Percentiles rank a stretch among this genome's conserved stretches.
Evolutionary conservation across 2,329 filamentous ascomycete genomes (phyloP).

Genomic region (Grosmannia clavigera): DNA sequence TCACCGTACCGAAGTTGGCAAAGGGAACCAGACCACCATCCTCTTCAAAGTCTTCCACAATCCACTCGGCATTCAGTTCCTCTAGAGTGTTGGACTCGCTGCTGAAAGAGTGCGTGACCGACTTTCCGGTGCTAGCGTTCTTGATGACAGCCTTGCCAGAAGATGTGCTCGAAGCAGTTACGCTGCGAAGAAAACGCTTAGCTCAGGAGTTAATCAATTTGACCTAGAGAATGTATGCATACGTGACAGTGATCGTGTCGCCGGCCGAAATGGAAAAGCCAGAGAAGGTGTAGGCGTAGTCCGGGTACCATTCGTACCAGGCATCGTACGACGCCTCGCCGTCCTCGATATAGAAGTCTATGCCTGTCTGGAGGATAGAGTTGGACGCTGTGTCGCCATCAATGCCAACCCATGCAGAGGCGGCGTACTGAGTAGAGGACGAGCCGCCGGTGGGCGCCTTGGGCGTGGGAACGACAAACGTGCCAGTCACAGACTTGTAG

Average conservation of each 20-base stretch:
- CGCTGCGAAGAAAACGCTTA: background rate
- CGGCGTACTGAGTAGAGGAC: slow-evolving; percentile 14
- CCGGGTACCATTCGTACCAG: slow-evolving; percentile 20
- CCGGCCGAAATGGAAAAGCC: slow-evolving; percentile 16
- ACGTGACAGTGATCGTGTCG: slow-evolving; percentile 17
- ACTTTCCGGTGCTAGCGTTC: slow-evolving; percentile 26
- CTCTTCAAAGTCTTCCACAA: slow-evolving; percentile 17
- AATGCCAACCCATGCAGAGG: slow-evolving; percentile 19
- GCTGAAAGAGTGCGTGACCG: slow-evolving; percentile 34
- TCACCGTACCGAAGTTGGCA: slow-evolving; percentile 13
- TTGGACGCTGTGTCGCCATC: slow-evolving; percentile 17
- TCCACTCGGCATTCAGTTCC: slow-evolving; percentile 18
- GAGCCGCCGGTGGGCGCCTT: slow-evolving; percentile 10
- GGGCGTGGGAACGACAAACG: slow-evolving; percentile 14
- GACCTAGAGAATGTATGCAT: background rate
- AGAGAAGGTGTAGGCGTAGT: slow-evolving; percentile 14
- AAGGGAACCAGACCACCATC: slow-evolving; percentile 14
- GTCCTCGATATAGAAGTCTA: slow-evolving; percentile 12
- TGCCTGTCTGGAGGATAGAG: slow-evolving; percentile 17
- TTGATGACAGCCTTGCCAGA: slow-evolving; percentile 12
- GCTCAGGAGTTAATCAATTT: background rate
- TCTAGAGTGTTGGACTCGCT: slow-evolving; percentile 10
- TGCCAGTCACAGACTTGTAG: slow-evolving; percentile 6
- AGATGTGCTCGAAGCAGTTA: slow-evolving; percentile 6
- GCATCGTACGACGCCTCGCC: slow-evolving; percentile 6